Evolutionary conservation across 805 yeast species (phyloP).

Genomic region (Wickerhamiella australiensis): DNA sequence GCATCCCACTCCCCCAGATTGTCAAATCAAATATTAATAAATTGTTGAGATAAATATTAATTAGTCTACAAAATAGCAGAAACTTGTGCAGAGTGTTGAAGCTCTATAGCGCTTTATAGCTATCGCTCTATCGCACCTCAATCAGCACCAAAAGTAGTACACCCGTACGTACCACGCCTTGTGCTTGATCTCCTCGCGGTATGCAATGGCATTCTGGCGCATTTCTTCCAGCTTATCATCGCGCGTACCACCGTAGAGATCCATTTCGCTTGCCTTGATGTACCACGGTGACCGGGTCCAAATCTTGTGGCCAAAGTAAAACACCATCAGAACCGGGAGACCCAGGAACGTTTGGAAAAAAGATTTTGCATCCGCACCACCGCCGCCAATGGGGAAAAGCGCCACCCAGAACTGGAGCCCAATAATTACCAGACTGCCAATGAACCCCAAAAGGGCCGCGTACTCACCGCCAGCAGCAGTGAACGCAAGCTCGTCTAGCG

Average conservation of each 20-base stretch:
- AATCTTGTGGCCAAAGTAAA: conserved; percentile 47
- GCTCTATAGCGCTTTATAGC: too few species aligned
- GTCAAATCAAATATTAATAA: not conserved
- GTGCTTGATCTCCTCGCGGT: conserved; percentile 37
- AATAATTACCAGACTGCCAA: conserved; percentile 44
- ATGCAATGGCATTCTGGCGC: conserved; percentile 46
- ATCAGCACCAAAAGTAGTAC: conserved; percentile 48
- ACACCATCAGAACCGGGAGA: conserved; percentile 46
- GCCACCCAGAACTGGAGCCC: conserved; percentile 69
- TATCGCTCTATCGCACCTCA: too few species aligned
- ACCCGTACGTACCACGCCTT: conserved; percentile 38
- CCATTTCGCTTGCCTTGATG: conserved; percentile 39
- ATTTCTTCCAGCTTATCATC: conserved; percentile 35
- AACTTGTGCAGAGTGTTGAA: not conserved
- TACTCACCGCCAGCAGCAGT: conserved; percentile 48
- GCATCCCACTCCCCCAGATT: not conserved
- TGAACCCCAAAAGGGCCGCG: conserved; percentile 52
- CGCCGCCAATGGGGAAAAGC: conserved; percentile 45
- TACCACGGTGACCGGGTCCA: conserved; percentile 31
- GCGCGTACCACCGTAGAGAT: conserved; percentile 53
- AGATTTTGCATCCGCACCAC: conserved; percentile 30
- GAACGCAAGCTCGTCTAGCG: conserved; percentile 50
- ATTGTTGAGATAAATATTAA: not conserved
- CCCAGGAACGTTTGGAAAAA: conserved; percentile 62
- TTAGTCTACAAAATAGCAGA: not conserved